These are phyloP conservation scores for Talaromyces sp. DNA, from an alignment of 2,329 filamentous ascomycete species.

Conservation along the genomic window DNA sequence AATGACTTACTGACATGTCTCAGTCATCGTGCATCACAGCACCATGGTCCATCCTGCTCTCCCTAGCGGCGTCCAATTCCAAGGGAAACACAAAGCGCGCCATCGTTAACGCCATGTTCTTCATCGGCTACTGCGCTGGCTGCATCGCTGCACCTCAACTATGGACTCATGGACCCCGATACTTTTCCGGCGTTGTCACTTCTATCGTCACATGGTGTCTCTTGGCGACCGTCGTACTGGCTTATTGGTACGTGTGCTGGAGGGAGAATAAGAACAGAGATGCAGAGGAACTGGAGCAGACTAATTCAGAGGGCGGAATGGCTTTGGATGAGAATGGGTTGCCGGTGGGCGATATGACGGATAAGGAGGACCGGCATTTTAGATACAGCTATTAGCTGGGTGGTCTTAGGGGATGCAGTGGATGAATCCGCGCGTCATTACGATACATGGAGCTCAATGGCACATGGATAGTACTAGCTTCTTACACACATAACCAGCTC, in stretches of 20 bases:
- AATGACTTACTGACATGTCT: neutral
- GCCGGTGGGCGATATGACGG: conserved; percentile 13
- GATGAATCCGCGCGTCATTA: neutral
- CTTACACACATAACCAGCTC: neutral
- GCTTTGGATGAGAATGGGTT: neutral
- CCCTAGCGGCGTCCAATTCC: conserved; percentile 48
- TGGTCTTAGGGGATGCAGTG: no score
- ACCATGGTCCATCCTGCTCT: conserved; percentile 5
- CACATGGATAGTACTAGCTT: neutral
- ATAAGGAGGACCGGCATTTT: conserved; percentile 15
- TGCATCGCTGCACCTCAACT: conserved; percentile 50
- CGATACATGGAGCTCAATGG: neutral
- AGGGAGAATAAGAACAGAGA: conserved; percentile 32
- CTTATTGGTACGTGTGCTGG: conserved; percentile 36
- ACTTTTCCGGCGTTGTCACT: conserved; percentile 48
- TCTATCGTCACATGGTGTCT: conserved; percentile 45
- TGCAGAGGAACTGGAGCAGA: neutral
- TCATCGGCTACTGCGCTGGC: conserved; percentile 50
- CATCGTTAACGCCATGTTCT: conserved; percentile 49
- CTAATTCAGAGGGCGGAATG: neutral
- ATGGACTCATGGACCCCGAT: conserved; percentile 46
- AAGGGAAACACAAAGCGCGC: conserved; percentile 53
- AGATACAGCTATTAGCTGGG: conserved; percentile 13
- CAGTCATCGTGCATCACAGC: conserved; percentile 2
- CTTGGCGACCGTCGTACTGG: conserved; percentile 32